Conservation (phyloP, 75 land plant species). For the Adiantum capillusveneris region DNA sequence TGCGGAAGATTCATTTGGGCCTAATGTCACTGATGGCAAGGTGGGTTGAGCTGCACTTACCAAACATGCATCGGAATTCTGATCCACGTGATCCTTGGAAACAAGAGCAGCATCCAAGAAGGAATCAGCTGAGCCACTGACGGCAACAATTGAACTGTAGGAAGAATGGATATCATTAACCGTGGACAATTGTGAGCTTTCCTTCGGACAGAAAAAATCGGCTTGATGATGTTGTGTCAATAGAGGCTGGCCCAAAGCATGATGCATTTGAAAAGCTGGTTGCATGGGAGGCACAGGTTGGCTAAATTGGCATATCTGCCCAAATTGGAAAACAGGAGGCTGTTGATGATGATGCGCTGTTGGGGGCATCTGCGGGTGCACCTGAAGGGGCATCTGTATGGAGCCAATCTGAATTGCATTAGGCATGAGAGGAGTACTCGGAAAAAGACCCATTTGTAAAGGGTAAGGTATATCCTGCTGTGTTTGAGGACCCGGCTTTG, state of each 20-base stretch:
- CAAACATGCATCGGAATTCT: no score
- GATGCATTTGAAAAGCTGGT: constrained; percentile 26
- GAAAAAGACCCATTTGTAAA: constrained; percentile 89
- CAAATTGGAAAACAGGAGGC: constrained; percentile 79
- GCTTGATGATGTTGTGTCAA: no score
- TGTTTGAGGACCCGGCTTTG: constrained; percentile 23
- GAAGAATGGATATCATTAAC: no score
- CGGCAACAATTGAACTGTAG: no score
- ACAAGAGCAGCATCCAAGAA: no score
- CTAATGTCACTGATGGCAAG: no score
- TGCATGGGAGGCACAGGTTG: constrained; percentile 47
- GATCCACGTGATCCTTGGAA: no score
- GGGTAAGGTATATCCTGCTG: constrained; percentile 53
- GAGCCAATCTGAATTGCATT: constrained; percentile 97
- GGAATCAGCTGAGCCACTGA: no score
- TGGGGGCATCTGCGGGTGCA: constrained; percentile 59
- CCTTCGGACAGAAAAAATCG: no score
- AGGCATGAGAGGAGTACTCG: constrained; percentile 77
- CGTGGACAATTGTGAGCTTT: no score
- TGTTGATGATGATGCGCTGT: constrained; percentile 53
- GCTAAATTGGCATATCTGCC: constrained; percentile 67
- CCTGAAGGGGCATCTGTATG: constrained; percentile 89
- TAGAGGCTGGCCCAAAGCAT: neutral
- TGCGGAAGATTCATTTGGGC: no score
- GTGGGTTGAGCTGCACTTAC: no score